Evolutionary conservation across 805 yeast genomes (phyloP).

Genomic region (Cyberlindnera mississippiensis): DNA sequence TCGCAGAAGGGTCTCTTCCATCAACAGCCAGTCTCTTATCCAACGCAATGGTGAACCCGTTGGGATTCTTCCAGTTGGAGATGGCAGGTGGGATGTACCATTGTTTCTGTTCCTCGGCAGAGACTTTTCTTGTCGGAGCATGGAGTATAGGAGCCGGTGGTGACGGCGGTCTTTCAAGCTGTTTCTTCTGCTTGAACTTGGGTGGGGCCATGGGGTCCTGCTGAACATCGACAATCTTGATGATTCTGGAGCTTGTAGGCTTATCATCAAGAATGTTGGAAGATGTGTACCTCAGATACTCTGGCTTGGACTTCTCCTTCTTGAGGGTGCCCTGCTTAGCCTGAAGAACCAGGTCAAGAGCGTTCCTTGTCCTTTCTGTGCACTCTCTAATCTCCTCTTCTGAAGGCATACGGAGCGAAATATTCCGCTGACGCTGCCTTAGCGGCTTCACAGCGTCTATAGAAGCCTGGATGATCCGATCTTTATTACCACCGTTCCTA

Average conservation of each 20-base stretch:
- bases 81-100: constrained; percentile 92
- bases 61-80: constrained; percentile 94
- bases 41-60: constrained; percentile 78
- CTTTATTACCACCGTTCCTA: constrained; percentile 18
- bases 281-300: constrained; percentile 44
- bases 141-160: constrained; percentile 70
- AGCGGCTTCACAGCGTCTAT: constrained; percentile 60
- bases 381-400: constrained; percentile 44
- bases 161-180: constrained; percentile 65
- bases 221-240: constrained; percentile 63
- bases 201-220: constrained; percentile 88
- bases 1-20: constrained; percentile 34
- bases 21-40: constrained; percentile 67
- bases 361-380: constrained; percentile 51
- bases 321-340: constrained; percentile 32
- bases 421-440: constrained; percentile 39
- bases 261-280: constrained; percentile 33
- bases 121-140: constrained; percentile 43
- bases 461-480: constrained; percentile 36
- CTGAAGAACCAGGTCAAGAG: constrained; percentile 49
- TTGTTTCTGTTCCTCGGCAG: constrained; percentile 67
- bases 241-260: constrained; percentile 37
- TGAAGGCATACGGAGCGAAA: constrained; percentile 42
- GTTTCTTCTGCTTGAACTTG: constrained; percentile 60
- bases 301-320: constrained; percentile 30